Percentiles rank a stretch among this genome's conserved stretches.
These are phyloP conservation scores for Forsythia suspensa DNA, from an alignment of 257 asterid genomes.

Conservation along the genomic window DNA sequence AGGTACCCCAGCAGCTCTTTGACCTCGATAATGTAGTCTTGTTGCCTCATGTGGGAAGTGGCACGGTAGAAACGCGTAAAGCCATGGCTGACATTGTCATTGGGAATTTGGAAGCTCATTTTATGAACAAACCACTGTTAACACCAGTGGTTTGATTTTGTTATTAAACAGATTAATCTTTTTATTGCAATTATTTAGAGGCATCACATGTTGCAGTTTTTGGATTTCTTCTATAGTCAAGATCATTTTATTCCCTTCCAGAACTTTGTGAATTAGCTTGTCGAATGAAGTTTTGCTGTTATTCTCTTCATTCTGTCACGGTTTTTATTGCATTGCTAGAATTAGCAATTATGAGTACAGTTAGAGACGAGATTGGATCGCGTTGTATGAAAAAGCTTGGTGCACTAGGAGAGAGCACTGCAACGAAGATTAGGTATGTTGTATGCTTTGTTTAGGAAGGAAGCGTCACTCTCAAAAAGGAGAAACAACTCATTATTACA, in stretches of 20 bases:
- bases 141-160: slow-evolving; percentile 59
- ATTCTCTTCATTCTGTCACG: background rate
- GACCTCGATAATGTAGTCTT: slow-evolving; percentile 68
- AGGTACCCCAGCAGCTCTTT: slow-evolving; percentile 60
- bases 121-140: slow-evolving; percentile 53
- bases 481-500: background rate
- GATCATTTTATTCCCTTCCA: background rate
- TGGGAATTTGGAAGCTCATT: slow-evolving; percentile 75
- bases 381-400: too few relatives aligned
- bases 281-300: background rate
- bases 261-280: slow-evolving; percentile 12
- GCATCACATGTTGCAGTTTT: too few relatives aligned
- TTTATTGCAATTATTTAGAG: background rate
- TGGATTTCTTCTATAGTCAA: background rate
- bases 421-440: too few relatives aligned
- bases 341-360: too few relatives aligned
- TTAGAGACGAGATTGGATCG: too few relatives aligned
- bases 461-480: too few relatives aligned
- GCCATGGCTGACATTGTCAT: slow-evolving; percentile 82
- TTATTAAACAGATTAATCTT: background rate
- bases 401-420: too few relatives aligned
- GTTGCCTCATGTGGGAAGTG: slow-evolving; percentile 79
- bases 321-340: background rate
- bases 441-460: too few relatives aligned
- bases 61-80: slow-evolving; percentile 60